These are phyloP conservation scores for Hordeum vulgare DNA, from an alignment of 176 grass and related monocot species.

Conservation along the genomic window DNA sequence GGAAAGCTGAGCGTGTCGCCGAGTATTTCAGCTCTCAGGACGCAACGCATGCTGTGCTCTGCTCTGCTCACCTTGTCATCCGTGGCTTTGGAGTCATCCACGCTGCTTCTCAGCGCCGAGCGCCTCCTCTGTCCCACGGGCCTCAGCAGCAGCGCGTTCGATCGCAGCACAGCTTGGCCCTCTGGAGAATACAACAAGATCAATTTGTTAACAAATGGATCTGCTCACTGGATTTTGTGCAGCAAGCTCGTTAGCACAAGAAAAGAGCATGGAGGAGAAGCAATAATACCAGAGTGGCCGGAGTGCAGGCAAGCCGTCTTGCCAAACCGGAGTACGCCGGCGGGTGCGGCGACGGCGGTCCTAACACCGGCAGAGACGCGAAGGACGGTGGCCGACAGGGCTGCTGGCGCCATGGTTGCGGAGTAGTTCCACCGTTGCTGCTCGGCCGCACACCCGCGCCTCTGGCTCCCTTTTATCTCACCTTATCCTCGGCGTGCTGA, in stretches of 20 bases:
- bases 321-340: background rate
- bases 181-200: background rate
- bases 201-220: background rate
- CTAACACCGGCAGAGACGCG: background rate
- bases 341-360: background rate
- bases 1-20: background rate
- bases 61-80: constrained; percentile 38
- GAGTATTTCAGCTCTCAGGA: background rate
- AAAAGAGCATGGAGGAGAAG: background rate
- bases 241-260: background rate
- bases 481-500: background rate
- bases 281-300: background rate
- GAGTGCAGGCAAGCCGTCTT: background rate
- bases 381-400: constrained; percentile 10
- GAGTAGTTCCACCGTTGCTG: background rate
- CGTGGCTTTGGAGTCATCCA: constrained; percentile 37
- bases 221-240: background rate
- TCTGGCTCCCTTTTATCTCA: constrained; percentile 12
- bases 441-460: constrained; percentile 2
- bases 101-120: constrained; percentile 29
- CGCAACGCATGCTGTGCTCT: background rate
- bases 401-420: constrained; percentile 29
- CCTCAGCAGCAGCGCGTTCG: background rate
- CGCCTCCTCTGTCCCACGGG: constrained; percentile 19
- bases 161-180: background rate